Evolutionary conservation across 2,329 filamentous ascomycete species (phyloP).

Genomic region (Teratosphaeria gauchensis): DNA sequence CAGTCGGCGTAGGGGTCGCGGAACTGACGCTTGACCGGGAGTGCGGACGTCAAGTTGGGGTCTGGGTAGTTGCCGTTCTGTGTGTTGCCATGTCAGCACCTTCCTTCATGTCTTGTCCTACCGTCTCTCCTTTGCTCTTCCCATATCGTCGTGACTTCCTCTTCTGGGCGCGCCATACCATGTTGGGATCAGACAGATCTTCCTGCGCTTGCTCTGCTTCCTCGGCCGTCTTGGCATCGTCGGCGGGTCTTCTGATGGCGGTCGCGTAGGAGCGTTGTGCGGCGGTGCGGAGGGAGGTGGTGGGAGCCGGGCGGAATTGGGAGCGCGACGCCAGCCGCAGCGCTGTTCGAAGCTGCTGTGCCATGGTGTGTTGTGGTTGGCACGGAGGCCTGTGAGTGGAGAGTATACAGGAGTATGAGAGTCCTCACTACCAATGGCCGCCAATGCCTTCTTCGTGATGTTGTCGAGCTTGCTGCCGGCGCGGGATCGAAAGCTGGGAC

Average conservation of each 20-base stretch:
- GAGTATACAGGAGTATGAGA: neutral
- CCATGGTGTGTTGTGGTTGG: conserved; percentile 12
- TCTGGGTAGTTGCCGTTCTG: conserved; percentile 81
- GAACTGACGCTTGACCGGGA: conserved; percentile 71
- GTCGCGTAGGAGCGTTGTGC: conserved; percentile 14
- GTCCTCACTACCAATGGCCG: neutral
- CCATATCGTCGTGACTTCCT: neutral
- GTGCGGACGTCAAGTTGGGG: conserved; percentile 43
- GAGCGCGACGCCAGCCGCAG: conserved; percentile 20
- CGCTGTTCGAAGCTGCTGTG: conserved; percentile 14
- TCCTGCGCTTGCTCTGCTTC: conserved; percentile 20
- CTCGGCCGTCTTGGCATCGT: conserved; percentile 14
- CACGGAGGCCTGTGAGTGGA: neutral
- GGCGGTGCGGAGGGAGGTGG: conserved; percentile 14
- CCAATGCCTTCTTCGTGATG: neutral
- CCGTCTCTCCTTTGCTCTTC: neutral
- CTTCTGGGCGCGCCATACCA: conserved; percentile 14
- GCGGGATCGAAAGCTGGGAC: neutral
- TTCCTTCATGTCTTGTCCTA: neutral
- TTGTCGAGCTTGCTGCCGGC: neutral
- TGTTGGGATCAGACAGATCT: conserved; percentile 22
- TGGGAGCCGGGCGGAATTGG: conserved; percentile 8
- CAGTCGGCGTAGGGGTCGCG: conserved; percentile 88
- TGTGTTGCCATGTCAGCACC: neutral
- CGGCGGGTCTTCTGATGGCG: conserved; percentile 10